phyloP scores from a whole-genome alignment of 345 rosid genomes.

The Gossypium bickii region DNA sequence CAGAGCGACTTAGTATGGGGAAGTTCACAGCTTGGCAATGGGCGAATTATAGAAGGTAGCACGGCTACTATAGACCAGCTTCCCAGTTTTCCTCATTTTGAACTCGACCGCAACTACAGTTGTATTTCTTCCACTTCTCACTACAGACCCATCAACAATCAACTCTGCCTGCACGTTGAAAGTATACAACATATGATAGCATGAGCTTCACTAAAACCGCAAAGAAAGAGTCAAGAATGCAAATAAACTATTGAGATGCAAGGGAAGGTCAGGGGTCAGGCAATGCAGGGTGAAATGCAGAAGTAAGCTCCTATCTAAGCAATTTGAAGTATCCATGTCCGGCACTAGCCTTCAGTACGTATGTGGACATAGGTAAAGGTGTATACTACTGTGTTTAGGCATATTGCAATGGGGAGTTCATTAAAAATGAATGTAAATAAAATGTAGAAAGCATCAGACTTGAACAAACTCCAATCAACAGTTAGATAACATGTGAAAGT shows the following conservation, averaged over 20 bases:
- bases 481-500: not conserved
- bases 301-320: not conserved
- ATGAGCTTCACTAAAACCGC: not conserved
- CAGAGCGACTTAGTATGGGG: not conserved
- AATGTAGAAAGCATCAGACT: not conserved
- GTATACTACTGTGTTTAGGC: too few relatives aligned
- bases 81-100: conserved; percentile 46
- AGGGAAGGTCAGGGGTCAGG: not conserved
- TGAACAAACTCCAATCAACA: not conserved
- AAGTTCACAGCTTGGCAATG: conserved; percentile 46
- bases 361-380: too few relatives aligned
- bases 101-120: conserved; percentile 52
- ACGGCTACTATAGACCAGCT: conserved; percentile 44
- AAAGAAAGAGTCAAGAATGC: not conserved
- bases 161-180: conserved; percentile 37
- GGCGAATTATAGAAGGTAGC: conserved; percentile 62
- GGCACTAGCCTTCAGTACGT: too few relatives aligned
- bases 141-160: conserved; percentile 51
- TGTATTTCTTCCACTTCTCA: conserved; percentile 72
- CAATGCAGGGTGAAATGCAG: not conserved
- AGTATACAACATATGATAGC: not conserved
- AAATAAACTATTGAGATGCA: not conserved
- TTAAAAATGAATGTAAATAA: not conserved
- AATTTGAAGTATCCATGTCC: too few relatives aligned
- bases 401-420: too few relatives aligned